Conservation (phyloP, 1,284 basidiomycete species). For the Amylostereum areolatum region DNA sequence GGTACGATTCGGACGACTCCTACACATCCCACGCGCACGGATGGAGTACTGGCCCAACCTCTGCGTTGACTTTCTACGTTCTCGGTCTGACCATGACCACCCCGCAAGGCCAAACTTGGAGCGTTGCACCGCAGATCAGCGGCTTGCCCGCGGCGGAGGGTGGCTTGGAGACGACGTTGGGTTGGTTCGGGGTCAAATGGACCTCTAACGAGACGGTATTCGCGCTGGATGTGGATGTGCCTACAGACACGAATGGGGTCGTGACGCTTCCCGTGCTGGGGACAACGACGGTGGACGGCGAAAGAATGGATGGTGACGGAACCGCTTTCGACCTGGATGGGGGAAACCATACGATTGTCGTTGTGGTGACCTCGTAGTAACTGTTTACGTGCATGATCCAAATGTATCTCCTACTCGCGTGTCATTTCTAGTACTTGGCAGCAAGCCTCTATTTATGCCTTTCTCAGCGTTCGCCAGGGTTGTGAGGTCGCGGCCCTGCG, state of each 20-base stretch:
- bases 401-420: too few relatives aligned
- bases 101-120: conserved; percentile 34
- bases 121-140: conserved; percentile 34
- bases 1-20: conserved; percentile 42
- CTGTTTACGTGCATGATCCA: too few relatives aligned
- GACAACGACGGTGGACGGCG: conserved; percentile 22
- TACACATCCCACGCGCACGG: conserved; percentile 41
- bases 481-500: too few relatives aligned
- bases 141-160: conserved; percentile 34
- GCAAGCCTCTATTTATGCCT: too few relatives aligned
- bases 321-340: neutral
- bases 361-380: neutral
- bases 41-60: conserved; percentile 29
- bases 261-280: conserved; percentile 26
- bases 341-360: neutral
- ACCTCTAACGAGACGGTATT: conserved; percentile 14
- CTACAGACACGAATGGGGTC: conserved; percentile 26
- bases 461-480: too few relatives aligned
- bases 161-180: conserved; percentile 35
- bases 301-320: neutral
- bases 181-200: conserved; percentile 37
- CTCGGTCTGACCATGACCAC: conserved; percentile 35
- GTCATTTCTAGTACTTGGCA: too few relatives aligned
- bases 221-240: conserved; percentile 23
- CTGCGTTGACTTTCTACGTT: conserved; percentile 36